phyloP scores from a whole-genome alignment of 371 early-diverging fungal genomes.

The Dichotomocladium elegans region DNA sequence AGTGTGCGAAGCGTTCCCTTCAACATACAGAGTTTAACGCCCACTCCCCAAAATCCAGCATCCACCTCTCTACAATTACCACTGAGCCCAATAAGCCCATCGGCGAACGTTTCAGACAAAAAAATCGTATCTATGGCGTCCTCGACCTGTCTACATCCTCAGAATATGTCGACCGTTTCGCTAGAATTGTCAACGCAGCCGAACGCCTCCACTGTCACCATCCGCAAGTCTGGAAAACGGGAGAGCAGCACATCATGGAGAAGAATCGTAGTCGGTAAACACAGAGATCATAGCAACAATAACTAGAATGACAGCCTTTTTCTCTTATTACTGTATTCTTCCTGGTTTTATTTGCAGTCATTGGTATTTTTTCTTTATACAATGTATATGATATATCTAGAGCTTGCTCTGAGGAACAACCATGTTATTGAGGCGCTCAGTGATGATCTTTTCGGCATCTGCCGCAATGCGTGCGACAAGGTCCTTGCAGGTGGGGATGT shows the following conservation, averaged over 20 bases:
- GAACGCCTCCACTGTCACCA: too few relatives aligned
- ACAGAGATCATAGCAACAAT: not conserved
- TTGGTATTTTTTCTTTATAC: not conserved
- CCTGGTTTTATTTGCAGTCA: not conserved
- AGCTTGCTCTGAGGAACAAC: slow-evolving; percentile 7
- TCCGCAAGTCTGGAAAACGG: too few relatives aligned
- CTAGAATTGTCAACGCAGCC: not conserved
- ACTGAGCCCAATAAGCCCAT: not conserved
- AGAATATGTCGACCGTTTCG: not conserved
- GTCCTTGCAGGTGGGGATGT: slow-evolving; percentile 73
- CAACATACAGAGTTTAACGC: too few relatives aligned
- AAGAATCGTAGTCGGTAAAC: slow-evolving; percentile 1
- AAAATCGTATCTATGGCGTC: slow-evolving; percentile 37
- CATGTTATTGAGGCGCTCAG: slow-evolving; percentile 18
- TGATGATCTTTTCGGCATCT: slow-evolving; percentile 56
- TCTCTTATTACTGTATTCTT: not conserved
- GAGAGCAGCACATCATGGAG: slow-evolving; percentile 2
- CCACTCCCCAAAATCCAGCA: too few relatives aligned
- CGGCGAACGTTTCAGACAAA: slow-evolving; percentile 39
- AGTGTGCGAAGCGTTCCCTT: too few relatives aligned
- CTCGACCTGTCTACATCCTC: not conserved
- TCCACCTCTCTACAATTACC: not conserved
- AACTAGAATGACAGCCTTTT: too few relatives aligned
- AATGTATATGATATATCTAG: not conserved
- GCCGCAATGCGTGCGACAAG: slow-evolving; percentile 56